Evolutionary conservation across 176 grass and related monocot genomes (phyloP), one percentile per base, ranked within the genome.

Genomic region (Triticum urartu): DNA sequence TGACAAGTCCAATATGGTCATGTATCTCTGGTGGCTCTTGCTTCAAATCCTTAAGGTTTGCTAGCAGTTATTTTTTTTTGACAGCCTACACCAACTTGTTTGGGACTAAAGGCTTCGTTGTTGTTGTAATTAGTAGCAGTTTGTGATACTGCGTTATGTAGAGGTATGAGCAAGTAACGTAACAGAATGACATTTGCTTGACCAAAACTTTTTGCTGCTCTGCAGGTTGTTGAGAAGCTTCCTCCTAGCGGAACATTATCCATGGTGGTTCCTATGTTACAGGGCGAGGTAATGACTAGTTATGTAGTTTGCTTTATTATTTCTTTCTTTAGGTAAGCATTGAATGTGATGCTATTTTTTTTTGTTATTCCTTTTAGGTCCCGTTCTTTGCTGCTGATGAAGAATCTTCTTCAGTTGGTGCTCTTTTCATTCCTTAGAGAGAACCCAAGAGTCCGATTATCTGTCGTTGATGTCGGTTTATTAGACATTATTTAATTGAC

Each of bases 161-260:
- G 17, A 56, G 52, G 52, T 56, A 56, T 56, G 52, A 56, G 52
- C 52, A 56, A 56, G 17, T 58, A 21, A 58, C 6, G 2, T 58
- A 58, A 8, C 54, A 21, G 54, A 58, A 20, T 21, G 18, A 58
- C 54, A 58, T 20, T 58, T 21, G 54, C 54, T 58, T 58, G 54
- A 58, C 18, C 54, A 21, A 52, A 82, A 30, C 34, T 68, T 86
- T 82, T 70, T 82, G 28, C n/a, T 92, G 77, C 6, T 34, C 71
- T 85, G 83, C 84, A 98, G 96, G 96, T 95, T 84, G 74, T 88
- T 86, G 96, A 98, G 48, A 98, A 94, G 79, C 83, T 90, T 77
- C 81, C 89, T 94, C 33, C 78, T 20, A 79, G 87, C 35, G 88
- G 86, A 89, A 85, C 86, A 79, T 84, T 93, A 28, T 75, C 93